A percentile compares a stretch with the other conserved stretches of the same genome.
These are phyloP conservation scores for Tritrichomonas musculus DNA, from an alignment of 208 protist genomes.

Conservation along the genomic window DNA sequence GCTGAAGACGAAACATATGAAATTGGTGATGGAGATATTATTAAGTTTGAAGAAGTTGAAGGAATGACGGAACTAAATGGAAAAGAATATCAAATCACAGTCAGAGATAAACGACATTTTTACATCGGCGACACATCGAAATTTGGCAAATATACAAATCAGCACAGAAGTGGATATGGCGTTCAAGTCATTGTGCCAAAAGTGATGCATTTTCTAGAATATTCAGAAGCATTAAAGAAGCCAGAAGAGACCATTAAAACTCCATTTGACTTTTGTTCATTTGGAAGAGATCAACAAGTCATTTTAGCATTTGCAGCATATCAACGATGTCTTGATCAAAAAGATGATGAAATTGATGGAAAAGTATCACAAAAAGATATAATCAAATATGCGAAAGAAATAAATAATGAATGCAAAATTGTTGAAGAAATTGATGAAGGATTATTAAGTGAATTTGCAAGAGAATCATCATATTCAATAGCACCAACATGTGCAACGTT, in stretches of 20 bases:
- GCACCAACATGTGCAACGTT: slow-evolving; percentile 50
- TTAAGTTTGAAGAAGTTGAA: slow-evolving; percentile 67
- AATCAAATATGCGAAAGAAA: not conserved
- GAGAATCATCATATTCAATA: not conserved
- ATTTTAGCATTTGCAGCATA: not conserved
- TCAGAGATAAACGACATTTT: slow-evolving; percentile 45
- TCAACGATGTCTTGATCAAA: not conserved
- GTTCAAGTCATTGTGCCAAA: slow-evolving; percentile 33
- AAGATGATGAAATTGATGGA: not conserved
- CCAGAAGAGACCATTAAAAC: not conserved
- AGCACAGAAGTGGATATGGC: slow-evolving; percentile 48
- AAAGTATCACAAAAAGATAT: not conserved
- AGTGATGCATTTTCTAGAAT: slow-evolving; percentile 25
- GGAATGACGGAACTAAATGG: slow-evolving; percentile 48
- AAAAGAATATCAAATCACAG: slow-evolving; percentile 34
- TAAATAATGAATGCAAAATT: not conserved
- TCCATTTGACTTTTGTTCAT: slow-evolving; percentile 3
- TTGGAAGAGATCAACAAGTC: slow-evolving; percentile 26
- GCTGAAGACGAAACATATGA: slow-evolving; percentile 59
- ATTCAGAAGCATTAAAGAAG: slow-evolving; percentile 24
- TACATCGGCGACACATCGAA: slow-evolving; percentile 43
- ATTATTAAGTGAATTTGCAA: not conserved
- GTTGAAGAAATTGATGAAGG: not conserved
- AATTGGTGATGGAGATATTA: slow-evolving; percentile 63
- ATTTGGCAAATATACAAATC: slow-evolving; percentile 37